Evolutionary conservation across 352 stramenopile species (phyloP).

Genomic region (Globisporangium sylvaticum): DNA sequence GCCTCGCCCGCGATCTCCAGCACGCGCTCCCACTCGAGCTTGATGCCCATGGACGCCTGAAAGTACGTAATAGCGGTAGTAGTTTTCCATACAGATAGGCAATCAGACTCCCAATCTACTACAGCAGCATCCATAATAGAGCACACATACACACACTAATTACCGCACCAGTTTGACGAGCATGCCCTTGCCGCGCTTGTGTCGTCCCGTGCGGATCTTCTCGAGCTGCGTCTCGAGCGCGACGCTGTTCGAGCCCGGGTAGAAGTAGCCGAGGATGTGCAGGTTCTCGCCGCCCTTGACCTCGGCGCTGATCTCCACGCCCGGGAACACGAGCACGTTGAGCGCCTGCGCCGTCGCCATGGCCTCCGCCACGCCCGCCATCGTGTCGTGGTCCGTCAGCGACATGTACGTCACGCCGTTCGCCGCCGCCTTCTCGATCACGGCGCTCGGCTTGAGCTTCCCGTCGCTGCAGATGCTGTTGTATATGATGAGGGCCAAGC

Average conservation of each 20-base stretch:
- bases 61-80: neutral
- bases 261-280: conserved; percentile 86
- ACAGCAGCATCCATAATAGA: neutral
- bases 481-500: neutral
- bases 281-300: conserved; percentile 81
- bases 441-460: conserved; percentile 67
- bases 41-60: conserved; percentile 78
- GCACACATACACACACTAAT: neutral
- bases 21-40: conserved; percentile 75
- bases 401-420: conserved; percentile 84
- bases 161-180: conserved; percentile 69
- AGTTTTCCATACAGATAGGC: neutral
- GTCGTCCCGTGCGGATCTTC: conserved; percentile 72
- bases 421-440: conserved; percentile 69
- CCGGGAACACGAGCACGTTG: conserved; percentile 70
- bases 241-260: conserved; percentile 66
- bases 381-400: conserved; percentile 84
- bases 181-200: conserved; percentile 83
- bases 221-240: conserved; percentile 71
- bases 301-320: conserved; percentile 85
- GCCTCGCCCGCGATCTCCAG: conserved; percentile 81
- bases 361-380: conserved; percentile 73
- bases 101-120: neutral
- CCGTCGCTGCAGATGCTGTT: conserved; percentile 76
- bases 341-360: conserved; percentile 60